These are phyloP conservation scores for Boletus edulis DNA, from an alignment of 768 basidiomycete species.

Conservation along the genomic window DNA sequence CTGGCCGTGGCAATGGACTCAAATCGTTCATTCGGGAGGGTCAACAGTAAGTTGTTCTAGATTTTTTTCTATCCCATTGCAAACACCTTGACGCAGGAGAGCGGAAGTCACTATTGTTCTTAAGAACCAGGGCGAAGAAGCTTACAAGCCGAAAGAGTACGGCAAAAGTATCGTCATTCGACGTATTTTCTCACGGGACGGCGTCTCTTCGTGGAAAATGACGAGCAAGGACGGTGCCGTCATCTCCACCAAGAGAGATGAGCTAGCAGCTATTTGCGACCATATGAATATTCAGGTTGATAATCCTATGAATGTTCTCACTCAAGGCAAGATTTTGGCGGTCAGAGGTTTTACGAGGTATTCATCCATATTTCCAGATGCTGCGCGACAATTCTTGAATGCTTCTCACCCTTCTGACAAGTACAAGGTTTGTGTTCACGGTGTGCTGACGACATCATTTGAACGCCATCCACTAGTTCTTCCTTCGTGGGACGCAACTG, in stretches of 20 bases:
- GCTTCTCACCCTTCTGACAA: conserved; percentile 80
- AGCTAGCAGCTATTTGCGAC: conserved; percentile 85
- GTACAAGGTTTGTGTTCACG: conserved; percentile 63
- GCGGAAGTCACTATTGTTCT: conserved; percentile 77
- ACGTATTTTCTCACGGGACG: conserved; percentile 76
- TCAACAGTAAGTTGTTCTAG: conserved; percentile 51
- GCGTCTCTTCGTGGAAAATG: conserved; percentile 80
- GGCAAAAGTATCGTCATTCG: conserved; percentile 84
- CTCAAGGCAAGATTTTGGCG: conserved; percentile 54
- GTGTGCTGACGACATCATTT: neutral
- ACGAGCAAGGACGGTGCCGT: conserved; percentile 61
- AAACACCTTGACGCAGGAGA: conserved; percentile 40
- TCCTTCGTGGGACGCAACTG: conserved; percentile 91
- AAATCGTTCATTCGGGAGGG: conserved; percentile 87
- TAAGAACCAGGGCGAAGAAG: conserved; percentile 90
- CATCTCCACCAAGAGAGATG: conserved; percentile 76
- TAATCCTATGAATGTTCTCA: conserved; percentile 93
- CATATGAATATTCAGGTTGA: conserved; percentile 98
- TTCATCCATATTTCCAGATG: conserved; percentile 22
- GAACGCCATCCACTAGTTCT: conserved; percentile 57
- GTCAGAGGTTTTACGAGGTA: neutral
- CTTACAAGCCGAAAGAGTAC: conserved; percentile 82
- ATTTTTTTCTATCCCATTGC: neutral
- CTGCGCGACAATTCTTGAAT: conserved; percentile 71
- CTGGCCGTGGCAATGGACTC: conserved; percentile 83